These are phyloP conservation scores for Blastobotrys parvus DNA, from an alignment of 805 yeast species.

Conservation along the genomic window DNA sequence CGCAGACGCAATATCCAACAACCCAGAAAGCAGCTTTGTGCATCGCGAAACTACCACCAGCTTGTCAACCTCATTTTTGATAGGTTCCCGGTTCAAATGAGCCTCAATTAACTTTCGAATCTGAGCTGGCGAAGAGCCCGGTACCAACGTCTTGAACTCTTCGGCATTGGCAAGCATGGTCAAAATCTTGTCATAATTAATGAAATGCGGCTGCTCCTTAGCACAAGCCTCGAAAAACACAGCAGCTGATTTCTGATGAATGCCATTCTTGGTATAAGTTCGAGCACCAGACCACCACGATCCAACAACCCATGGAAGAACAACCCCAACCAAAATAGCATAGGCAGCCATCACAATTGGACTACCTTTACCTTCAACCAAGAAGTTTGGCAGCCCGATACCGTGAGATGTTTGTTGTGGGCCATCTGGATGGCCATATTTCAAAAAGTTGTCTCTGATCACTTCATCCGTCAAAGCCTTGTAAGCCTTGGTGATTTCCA, in stretches of 20 bases:
- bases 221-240: constrained; percentile 61
- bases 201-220: constrained; percentile 45
- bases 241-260: constrained; percentile 79
- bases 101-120: constrained; percentile 45
- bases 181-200: constrained; percentile 49
- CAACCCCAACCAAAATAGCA: constrained; percentile 61
- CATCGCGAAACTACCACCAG: constrained; percentile 53
- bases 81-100: constrained; percentile 48
- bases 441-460: constrained; percentile 69
- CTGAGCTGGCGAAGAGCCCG: constrained; percentile 32
- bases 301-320: constrained; percentile 74
- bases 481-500: constrained; percentile 82
- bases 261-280: constrained; percentile 70
- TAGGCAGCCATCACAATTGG: constrained; percentile 58
- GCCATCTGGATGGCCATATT: constrained; percentile 97
- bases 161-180: constrained; percentile 55
- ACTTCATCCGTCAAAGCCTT: constrained; percentile 89
- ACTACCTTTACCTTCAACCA: constrained; percentile 76
- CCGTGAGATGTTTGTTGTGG: constrained; percentile 87
- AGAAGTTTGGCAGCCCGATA: constrained; percentile 86
- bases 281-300: constrained; percentile 86
- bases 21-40: constrained; percentile 59
- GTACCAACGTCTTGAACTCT: constrained; percentile 47
- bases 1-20: constrained; percentile 71
- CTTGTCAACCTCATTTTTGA: constrained; percentile 34